phyloP scores from a whole-genome alignment of 305 asterid genomes.

The Fraxinus dipetala region DNA sequence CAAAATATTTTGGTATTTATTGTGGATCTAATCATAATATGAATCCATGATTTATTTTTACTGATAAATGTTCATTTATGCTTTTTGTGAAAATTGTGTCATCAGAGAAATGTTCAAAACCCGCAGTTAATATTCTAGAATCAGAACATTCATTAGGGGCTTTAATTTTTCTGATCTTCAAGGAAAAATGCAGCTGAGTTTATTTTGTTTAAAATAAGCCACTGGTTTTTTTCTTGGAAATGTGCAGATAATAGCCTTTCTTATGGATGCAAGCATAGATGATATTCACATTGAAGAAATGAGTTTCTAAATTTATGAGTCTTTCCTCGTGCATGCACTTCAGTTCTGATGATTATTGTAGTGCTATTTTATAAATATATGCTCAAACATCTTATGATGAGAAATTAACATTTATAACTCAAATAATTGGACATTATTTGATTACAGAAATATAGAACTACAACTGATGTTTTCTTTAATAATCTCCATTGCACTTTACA shows the following conservation, averaged over 20 bases:
- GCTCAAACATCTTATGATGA: conserved; percentile 2
- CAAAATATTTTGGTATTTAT: background rate
- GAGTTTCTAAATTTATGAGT: conserved; percentile 4
- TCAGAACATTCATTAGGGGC: conserved; percentile 2
- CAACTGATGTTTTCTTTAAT: conserved; percentile 11
- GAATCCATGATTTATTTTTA: background rate
- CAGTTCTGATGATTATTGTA: background rate
- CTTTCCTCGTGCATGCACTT: conserved; percentile 8
- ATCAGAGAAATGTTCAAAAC: background rate
- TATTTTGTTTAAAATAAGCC: background rate
- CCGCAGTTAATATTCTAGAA: background rate
- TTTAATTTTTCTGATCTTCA: conserved; percentile 10
- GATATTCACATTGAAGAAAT: background rate
- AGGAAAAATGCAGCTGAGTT: background rate
- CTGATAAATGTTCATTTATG: background rate
- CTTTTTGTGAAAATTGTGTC: background rate
- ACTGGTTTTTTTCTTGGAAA: background rate
- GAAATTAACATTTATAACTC: background rate
- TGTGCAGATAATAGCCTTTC: background rate
- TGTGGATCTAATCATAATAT: background rate
- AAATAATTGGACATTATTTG: conserved; percentile 3
- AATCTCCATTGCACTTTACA: conserved; percentile 30
- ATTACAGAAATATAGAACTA: conserved; percentile 1
- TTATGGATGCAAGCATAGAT: background rate
- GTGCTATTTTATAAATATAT: background rate